Evolutionary conservation across 2,329 filamentous ascomycete species (phyloP).

Genomic region (Phialophora macrospora): DNA sequence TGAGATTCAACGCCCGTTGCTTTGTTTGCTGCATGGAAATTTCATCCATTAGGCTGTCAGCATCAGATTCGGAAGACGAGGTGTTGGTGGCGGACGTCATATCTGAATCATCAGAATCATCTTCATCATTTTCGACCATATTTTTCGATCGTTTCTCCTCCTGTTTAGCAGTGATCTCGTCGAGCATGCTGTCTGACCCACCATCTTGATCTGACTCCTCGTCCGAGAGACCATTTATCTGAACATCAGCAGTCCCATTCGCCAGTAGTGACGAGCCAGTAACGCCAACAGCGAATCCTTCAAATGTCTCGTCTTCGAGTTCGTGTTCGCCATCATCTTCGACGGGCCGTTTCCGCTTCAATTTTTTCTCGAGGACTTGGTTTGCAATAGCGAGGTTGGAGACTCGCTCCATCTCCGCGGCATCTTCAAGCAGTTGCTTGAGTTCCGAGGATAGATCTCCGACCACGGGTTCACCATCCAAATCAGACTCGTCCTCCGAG

Average conservation of each 20-base stretch:
- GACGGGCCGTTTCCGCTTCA: slow-evolving; percentile 32
- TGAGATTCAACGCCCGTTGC: slow-evolving; percentile 39
- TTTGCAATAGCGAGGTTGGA: slow-evolving; percentile 5
- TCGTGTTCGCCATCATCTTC: slow-evolving; percentile 28
- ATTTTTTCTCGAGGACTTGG: slow-evolving; percentile 15
- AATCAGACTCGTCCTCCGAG: slow-evolving; percentile 35
- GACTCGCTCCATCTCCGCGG: slow-evolving; percentile 23
- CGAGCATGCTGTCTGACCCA: slow-evolving; percentile 47
- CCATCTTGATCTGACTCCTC: slow-evolving; percentile 39
- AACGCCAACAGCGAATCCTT: slow-evolving; percentile 30
- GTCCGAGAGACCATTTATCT: slow-evolving; percentile 7
- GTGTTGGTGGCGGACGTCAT: slow-evolving; percentile 27
- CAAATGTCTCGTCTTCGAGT: slow-evolving; percentile 22
- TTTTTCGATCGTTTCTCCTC: slow-evolving; percentile 45
- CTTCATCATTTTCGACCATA: slow-evolving; percentile 35
- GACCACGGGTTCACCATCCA: slow-evolving; percentile 38
- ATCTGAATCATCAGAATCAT: slow-evolving; percentile 34
- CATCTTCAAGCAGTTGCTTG: slow-evolving; percentile 31
- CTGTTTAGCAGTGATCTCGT: slow-evolving; percentile 53
- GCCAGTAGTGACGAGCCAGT: not conserved
- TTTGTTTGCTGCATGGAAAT: slow-evolving; percentile 53
- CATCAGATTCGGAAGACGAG: slow-evolving; percentile 39
- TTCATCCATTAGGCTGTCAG: slow-evolving; percentile 52
- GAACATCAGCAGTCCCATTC: slow-evolving; percentile 1
- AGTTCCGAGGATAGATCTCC: slow-evolving; percentile 39